These are phyloP conservation scores for Trametes gibbosa DNA, from an alignment of 768 basidiomycete genomes.

Conservation along the genomic window DNA sequence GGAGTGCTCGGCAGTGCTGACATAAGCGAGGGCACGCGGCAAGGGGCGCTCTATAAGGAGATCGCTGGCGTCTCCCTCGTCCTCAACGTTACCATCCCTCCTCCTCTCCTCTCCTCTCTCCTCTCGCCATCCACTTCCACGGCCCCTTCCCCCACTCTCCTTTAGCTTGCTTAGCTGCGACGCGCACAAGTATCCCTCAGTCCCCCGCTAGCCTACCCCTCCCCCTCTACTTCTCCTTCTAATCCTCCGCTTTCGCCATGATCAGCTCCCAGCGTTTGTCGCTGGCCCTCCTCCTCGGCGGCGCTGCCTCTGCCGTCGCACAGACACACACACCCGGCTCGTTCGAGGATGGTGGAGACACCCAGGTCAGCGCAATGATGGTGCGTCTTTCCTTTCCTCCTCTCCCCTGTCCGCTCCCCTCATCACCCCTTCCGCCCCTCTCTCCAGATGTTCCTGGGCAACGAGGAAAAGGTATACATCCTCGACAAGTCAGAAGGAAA, in stretches of 20 bases:
- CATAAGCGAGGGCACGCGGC: slow-evolving; percentile 10
- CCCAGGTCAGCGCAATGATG: slow-evolving; percentile 54
- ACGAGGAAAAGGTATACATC: slow-evolving; percentile 78
- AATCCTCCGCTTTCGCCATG: slow-evolving; percentile 13
- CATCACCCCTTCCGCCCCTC: not conserved
- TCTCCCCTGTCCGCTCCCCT: slow-evolving; percentile 1
- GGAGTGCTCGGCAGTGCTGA: slow-evolving; percentile 9
- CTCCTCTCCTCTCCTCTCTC: slow-evolving; percentile 1
- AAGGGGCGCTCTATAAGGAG: slow-evolving; percentile 6
- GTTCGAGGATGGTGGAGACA: slow-evolving; percentile 35
- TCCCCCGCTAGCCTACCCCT: not conserved
- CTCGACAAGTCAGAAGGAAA: slow-evolving; percentile 91
- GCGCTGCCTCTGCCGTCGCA: slow-evolving; percentile 23
- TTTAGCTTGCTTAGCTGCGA: slow-evolving; percentile 12
- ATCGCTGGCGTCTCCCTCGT: slow-evolving; percentile 4
- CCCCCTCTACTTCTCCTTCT: not conserved
- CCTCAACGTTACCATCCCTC: slow-evolving; percentile 9
- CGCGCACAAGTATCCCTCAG: not conserved
- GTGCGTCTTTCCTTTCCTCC: slow-evolving; percentile 29
- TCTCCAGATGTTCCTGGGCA: slow-evolving; percentile 74
- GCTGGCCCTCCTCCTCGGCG: slow-evolving; percentile 46
- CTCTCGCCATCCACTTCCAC: not conserved
- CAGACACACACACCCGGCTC: slow-evolving; percentile 27
- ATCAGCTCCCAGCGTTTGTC: slow-evolving; percentile 31
- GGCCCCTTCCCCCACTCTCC: slow-evolving; percentile 20